These are phyloP conservation scores for Salix viminalis DNA, from an alignment of 345 rosid genomes.

Conservation along the genomic window DNA sequence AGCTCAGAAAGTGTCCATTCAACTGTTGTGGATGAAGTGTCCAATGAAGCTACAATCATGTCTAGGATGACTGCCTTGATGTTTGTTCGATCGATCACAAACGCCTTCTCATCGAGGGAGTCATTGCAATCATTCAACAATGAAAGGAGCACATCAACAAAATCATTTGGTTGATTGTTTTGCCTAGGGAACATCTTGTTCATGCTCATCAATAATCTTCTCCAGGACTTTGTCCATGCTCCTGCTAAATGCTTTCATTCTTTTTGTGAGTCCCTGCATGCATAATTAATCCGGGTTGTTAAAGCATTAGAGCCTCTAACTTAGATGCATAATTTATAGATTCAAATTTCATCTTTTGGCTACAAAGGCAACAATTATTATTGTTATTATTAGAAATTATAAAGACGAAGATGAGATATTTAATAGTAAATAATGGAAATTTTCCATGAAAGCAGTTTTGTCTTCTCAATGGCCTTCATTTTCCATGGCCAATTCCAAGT, in stretches of 20 bases:
- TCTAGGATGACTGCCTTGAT: constrained; percentile 30
- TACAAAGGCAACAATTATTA: no score
- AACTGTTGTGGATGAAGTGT: constrained; percentile 10
- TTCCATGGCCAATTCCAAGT: no score
- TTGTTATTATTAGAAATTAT: no score
- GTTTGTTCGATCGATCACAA: constrained; percentile 11
- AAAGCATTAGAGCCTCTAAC: no score
- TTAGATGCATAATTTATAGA: no score
- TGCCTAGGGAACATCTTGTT: background rate
- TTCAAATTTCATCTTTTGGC: no score
- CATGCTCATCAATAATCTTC: constrained; percentile 7
- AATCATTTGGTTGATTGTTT: constrained; percentile 4
- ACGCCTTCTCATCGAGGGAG: background rate
- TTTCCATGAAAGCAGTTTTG: no score
- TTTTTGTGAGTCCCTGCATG: constrained; percentile 7
- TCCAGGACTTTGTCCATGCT: constrained; percentile 16
- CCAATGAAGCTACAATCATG: constrained; percentile 19
- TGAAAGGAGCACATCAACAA: constrained; percentile 23
- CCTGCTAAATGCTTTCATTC: constrained; percentile 7
- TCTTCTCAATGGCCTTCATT: no score
- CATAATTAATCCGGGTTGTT: background rate
- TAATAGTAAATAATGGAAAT: no score
- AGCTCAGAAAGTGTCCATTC: constrained; percentile 36
- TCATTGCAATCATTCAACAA: background rate
- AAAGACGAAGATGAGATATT: no score